Evolutionary conservation across 1,139 yeast species (phyloP), one percentile per base, ranked within the genome.

Genomic region (Suhomyces kunorum): DNA sequence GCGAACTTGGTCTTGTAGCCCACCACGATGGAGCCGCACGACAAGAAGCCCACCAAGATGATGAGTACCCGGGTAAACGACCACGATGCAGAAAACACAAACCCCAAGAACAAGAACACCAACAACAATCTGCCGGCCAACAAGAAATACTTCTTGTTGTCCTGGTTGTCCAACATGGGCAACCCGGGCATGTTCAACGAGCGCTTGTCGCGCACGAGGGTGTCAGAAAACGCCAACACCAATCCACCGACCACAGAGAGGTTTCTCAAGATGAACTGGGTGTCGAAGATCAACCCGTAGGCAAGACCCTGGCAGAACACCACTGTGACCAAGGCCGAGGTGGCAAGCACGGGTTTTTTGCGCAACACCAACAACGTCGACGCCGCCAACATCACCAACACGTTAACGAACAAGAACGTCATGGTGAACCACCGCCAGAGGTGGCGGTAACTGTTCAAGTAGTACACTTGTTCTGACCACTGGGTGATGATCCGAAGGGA

Each of bases 1-100:
- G 95, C 83, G 53, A 89, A 80, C 58, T 88, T 87, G 38, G 98
- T 92, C 70, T 89, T 90, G 76, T 81, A 92, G 20, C 98, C 98
- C 51, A 92, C 80, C 28, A 87, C 89, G 47, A 92, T 92, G 43
- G 95, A 81, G 26, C 80, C 74, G 61, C 95, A 86, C 14, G 86
- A 78, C 24, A 75, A 61, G 39, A 87, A 76, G 5, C 96, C 96
- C 43, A 87, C 62, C 28, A 87, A 62, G 48, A 83, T 81, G 38
- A 89, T 77, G 28, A 87, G 51, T 20, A 85, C 60, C 44, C 88
- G 78, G 23, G 83, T 69, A 35, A 84, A 56, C 1, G 89, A 78
- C 87, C 90, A 87, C 32, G 80, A 73, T 40, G 87, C 83, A 22
- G 89, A 78, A 51, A 88, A 79, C 20, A 89, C 87, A 61, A 89